Evolutionary conservation across 345 rosid species (phyloP).

Genomic region (Eucalyptus cloeziana): DNA sequence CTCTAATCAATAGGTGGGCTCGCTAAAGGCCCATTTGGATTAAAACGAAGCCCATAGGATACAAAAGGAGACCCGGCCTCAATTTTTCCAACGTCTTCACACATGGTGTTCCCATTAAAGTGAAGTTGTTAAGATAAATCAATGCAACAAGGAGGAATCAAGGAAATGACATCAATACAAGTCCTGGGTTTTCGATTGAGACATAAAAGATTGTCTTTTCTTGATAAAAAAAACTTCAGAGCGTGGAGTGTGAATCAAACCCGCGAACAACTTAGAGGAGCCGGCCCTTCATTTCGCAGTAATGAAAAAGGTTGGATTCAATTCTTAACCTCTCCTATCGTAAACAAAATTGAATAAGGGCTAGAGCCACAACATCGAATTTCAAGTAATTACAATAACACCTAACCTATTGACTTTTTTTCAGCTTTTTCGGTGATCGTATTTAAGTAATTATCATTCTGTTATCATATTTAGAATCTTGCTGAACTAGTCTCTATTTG

Average conservation of each 20-base stretch:
- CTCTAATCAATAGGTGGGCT: neutral
- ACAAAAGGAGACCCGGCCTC: neutral
- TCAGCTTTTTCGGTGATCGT: neutral
- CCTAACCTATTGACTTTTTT: neutral
- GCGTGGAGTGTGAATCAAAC: neutral
- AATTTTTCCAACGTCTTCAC: neutral
- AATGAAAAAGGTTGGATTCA: neutral
- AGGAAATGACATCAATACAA: neutral
- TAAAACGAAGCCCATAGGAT: neutral
- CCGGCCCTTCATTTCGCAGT: neutral
- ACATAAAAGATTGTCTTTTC: neutral
- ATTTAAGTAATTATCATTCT: neutral
- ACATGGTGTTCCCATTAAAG: too few species aligned
- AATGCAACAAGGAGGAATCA: neutral
- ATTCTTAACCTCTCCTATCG: neutral
- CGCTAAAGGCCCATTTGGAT: neutral
- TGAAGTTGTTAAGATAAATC: too few species aligned
- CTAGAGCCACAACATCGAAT: neutral
- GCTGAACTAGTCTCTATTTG: accelerated
- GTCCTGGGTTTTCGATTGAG: neutral
- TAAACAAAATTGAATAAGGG: neutral
- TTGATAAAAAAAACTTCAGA: neutral
- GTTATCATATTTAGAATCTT: neutral
- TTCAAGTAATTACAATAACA: neutral
- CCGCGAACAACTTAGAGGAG: neutral